Evolutionary conservation across 768 basidiomycete genomes (phyloP).

Genomic region (Tricholoma matsutake): DNA sequence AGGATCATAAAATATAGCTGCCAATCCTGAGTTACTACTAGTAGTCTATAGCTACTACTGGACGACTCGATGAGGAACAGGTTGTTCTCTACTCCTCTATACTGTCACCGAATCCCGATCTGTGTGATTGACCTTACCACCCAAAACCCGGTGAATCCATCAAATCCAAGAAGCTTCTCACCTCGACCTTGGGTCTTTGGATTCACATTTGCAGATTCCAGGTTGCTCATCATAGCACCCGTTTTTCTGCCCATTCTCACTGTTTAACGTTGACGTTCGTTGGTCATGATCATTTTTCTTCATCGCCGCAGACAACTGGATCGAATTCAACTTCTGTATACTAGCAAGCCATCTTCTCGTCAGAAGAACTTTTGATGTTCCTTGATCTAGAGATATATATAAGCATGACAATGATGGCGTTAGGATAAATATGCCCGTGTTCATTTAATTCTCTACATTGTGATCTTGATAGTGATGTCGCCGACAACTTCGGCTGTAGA

Average conservation of each 20-base stretch:
- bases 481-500: conserved; percentile 13
- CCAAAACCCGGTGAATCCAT: conserved; percentile 9
- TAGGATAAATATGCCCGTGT: conserved; percentile 2
- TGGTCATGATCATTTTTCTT: background rate
- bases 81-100: too few relatives aligned
- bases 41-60: too few relatives aligned
- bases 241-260: background rate
- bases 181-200: background rate
- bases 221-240: background rate
- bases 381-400: conserved; percentile 6
- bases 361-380: background rate
- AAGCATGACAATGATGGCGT: conserved; percentile 2
- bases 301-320: background rate
- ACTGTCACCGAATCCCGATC: too few relatives aligned
- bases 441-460: background rate
- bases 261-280: too few relatives aligned
- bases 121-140: background rate
- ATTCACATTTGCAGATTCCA: background rate
- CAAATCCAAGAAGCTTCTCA: conserved; percentile 2
- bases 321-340: background rate
- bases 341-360: too few relatives aligned
- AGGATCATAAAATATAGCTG: too few relatives aligned
- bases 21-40: too few relatives aligned
- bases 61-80: too few relatives aligned
- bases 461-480: background rate